Conservation (phyloP, 805 yeast genomes). For the Kluyveromyces lactis region DNA sequence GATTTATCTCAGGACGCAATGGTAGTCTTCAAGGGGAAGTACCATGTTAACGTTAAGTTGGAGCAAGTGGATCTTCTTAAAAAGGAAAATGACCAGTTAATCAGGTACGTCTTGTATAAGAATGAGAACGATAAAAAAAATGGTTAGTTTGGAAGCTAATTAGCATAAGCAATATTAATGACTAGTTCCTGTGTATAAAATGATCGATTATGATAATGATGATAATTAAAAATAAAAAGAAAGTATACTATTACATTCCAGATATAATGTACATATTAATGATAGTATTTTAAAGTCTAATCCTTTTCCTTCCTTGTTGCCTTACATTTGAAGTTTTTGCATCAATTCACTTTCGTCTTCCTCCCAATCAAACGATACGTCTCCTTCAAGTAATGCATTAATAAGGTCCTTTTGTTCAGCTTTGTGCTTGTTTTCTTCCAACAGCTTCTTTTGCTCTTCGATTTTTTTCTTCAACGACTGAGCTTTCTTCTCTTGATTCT, state of each 20-base stretch:
- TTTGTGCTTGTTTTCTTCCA: conserved; percentile 17
- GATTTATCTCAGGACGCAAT: conserved; percentile 15
- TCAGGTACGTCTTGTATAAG: conserved; percentile 23
- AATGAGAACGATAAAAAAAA: conserved; percentile 7
- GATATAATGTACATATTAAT: too few relatives aligned
- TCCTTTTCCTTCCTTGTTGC: background rate
- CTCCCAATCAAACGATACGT: conserved; percentile 20
- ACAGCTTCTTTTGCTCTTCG: conserved; percentile 23
- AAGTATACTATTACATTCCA: too few relatives aligned
- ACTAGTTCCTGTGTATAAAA: background rate
- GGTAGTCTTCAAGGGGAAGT: conserved; percentile 25
- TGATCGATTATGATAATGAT: background rate
- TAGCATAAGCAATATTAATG: background rate
- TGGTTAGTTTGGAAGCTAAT: background rate
- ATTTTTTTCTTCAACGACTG: conserved; percentile 13
- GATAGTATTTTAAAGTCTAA: too few relatives aligned
- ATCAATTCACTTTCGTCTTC: conserved; percentile 24
- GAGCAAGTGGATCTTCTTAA: conserved; percentile 24
- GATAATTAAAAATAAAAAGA: background rate
- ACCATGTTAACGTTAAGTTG: conserved; percentile 24
- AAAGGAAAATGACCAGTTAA: conserved; percentile 19
- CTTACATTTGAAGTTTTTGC: conserved; percentile 9
- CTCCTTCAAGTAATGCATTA: conserved; percentile 23
- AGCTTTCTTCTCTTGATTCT: background rate
- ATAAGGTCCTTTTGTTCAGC: conserved; percentile 22